Percentiles rank a stretch among this genome's conserved stretches.
phyloP scores from a whole-genome alignment of 345 rosid genomes.

The Rubroshorea leprosula region DNA sequence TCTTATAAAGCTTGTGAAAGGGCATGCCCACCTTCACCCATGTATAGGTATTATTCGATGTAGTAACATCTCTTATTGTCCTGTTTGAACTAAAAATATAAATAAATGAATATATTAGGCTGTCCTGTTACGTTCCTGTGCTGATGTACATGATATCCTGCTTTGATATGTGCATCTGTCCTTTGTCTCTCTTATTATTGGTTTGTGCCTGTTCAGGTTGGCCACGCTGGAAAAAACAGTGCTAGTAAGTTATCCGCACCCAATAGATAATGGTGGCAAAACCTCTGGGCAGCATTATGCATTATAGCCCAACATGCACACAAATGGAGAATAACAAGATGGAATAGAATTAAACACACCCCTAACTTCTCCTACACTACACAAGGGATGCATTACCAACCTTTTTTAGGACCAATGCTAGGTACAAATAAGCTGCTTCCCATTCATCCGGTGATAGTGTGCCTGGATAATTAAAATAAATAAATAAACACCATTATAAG shows the following conservation, averaged over 20 bases:
- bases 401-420: slow-evolving; percentile 83
- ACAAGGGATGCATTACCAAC: slow-evolving; percentile 23
- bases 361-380: no score
- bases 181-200: slow-evolving; percentile 52
- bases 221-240: slow-evolving; percentile 49
- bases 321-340: background rate
- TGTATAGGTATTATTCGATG: no score
- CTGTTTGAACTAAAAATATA: background rate
- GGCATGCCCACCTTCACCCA: no score
- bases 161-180: slow-evolving; percentile 67
- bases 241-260: background rate
- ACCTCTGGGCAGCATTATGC: background rate
- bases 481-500: background rate
- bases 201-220: slow-evolving; percentile 49
- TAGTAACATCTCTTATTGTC: background rate
- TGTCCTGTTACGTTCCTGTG: slow-evolving; percentile 17
- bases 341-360: background rate
- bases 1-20: no score
- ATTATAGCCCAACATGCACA: no score
- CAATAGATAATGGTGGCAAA: background rate
- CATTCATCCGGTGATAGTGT: slow-evolving; percentile 89
- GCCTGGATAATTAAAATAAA: slow-evolving; percentile 38
- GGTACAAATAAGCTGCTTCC: slow-evolving; percentile 90
- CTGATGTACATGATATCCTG: slow-evolving; percentile 62
- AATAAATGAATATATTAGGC: background rate